phyloP scores from a whole-genome alignment of 169 alveolate species.

The Babesia gibsoni region DNA sequence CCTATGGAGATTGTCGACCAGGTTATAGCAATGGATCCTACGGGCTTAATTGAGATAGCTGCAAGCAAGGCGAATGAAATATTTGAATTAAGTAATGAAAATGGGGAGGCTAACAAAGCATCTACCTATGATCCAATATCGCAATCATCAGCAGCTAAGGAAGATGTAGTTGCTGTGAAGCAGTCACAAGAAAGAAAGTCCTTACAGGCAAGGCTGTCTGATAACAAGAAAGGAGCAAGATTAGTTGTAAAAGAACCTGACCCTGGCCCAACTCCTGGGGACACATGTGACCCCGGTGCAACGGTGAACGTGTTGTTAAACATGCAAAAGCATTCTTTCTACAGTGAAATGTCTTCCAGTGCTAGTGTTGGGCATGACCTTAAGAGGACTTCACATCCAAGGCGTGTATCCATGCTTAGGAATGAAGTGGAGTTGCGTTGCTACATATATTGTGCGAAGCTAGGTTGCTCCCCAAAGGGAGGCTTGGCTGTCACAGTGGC shows the following conservation, averaged over 20 bases:
- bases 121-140: no score
- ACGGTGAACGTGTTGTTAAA: conserved; percentile 53
- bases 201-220: no score
- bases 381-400: conserved; percentile 43
- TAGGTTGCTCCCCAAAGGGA: conserved; percentile 19
- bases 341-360: conserved; percentile 8
- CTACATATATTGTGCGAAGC: conserved; percentile 65
- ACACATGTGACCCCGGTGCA: conserved; percentile 25
- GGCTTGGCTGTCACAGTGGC: conserved; percentile 39
- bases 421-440: conserved; percentile 84
- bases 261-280: conserved; percentile 10
- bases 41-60: conserved; percentile 14
- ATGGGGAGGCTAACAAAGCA: no score
- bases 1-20: not conserved
- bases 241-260: no score
- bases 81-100: no score
- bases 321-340: conserved; percentile 47
- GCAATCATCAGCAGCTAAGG: not conserved
- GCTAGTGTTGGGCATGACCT: conserved; percentile 9
- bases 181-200: no score
- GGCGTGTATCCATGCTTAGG: conserved; percentile 71
- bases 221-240: no score
- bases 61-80: not conserved
- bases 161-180: conserved; percentile 5
- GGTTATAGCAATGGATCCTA: conserved; percentile 12